Evolutionary conservation across 331 rosid genomes (phyloP).

Genomic region (Acacia pycnantha): DNA sequence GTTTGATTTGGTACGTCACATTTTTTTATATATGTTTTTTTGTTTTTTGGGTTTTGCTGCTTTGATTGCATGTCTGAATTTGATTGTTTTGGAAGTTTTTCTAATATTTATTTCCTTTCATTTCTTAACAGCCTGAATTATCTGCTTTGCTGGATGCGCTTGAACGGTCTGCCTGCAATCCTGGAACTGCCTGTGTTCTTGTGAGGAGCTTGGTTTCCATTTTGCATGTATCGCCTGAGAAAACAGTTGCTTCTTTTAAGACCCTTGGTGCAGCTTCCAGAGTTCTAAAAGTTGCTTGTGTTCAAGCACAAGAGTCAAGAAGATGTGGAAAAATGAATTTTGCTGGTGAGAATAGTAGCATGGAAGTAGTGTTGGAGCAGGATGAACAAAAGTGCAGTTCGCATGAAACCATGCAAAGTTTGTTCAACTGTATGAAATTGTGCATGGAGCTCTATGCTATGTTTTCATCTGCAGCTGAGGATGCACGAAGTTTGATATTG

Average conservation of each 20-base stretch:
- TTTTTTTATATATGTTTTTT: not conserved
- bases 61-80: conserved; percentile 9
- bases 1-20: not conserved
- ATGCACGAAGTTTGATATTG: conserved; percentile 59
- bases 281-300: conserved; percentile 83
- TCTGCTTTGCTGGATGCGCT: conserved; percentile 83
- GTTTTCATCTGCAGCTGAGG: conserved; percentile 67
- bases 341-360: conserved; percentile 38
- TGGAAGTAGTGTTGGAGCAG: conserved; percentile 31
- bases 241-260: conserved; percentile 74
- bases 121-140: conserved; percentile 67
- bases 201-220: conserved; percentile 67
- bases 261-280: conserved; percentile 74
- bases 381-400: conserved; percentile 40
- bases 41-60: not conserved
- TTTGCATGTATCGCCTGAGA: conserved; percentile 79
- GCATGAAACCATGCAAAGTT: conserved; percentile 40
- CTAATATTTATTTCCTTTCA: conserved; percentile 26
- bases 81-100: conserved; percentile 17
- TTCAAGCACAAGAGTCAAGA: conserved; percentile 80
- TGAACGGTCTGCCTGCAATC: conserved; percentile 82
- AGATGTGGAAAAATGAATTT: conserved; percentile 39
- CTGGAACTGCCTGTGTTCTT: conserved; percentile 65
- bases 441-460: conserved; percentile 68
- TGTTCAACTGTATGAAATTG: conserved; percentile 62